Evolutionary conservation across 768 basidiomycete genomes (phyloP).

Genomic region (Peribolospora kevripleyi): DNA sequence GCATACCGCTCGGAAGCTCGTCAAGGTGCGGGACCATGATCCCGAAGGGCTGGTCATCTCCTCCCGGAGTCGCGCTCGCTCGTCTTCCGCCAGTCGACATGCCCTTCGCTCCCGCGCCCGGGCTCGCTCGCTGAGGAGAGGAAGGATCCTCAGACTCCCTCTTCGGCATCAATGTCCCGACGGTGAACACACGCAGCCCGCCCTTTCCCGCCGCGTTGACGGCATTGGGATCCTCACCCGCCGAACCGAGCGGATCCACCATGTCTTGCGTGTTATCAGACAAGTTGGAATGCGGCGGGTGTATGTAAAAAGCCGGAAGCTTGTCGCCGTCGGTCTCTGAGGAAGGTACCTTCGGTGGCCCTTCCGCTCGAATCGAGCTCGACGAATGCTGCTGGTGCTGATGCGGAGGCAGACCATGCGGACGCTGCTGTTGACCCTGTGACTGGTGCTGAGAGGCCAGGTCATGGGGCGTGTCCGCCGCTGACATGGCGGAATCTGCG

Average conservation of each 20-base stretch:
- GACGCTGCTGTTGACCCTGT: background rate
- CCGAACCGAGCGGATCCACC: background rate
- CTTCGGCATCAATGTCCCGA: conserved; percentile 48
- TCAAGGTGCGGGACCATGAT: no score
- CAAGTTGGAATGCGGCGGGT: background rate
- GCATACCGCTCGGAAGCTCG: no score
- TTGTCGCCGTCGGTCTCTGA: no score
- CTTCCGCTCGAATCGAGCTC: background rate
- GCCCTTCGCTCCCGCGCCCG: no score
- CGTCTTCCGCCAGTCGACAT: no score
- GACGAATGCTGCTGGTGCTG: background rate
- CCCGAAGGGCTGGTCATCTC: no score
- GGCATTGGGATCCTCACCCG: background rate
- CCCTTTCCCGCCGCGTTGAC: conserved; percentile 15
- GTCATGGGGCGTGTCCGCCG: background rate
- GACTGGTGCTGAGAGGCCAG: background rate
- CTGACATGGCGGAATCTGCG: background rate
- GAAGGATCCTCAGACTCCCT: conserved; percentile 16
- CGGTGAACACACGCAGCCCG: conserved; percentile 54
- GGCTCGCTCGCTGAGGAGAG: no score
- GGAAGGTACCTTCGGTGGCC: no score
- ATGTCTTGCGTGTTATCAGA: no score
- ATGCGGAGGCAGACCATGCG: background rate
- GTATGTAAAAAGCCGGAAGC: background rate
- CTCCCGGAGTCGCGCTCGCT: no score